phyloP scores from a whole-genome alignment of 805 yeast species.

The Brettanomyces nanus region DNA sequence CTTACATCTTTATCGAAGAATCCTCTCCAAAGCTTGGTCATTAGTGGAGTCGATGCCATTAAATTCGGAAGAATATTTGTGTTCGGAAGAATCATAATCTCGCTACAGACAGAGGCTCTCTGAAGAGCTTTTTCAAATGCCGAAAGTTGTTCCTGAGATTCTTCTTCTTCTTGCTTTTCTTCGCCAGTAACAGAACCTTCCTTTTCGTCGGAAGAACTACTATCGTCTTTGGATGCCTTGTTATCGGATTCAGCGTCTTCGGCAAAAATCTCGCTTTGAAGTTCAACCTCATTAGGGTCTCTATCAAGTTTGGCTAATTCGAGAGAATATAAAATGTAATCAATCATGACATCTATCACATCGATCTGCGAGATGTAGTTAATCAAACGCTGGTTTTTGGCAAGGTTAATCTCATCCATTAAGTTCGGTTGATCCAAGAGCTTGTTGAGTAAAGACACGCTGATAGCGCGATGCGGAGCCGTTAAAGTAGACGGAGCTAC shows the following conservation, averaged over 20 bases:
- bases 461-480: constrained; percentile 8
- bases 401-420: constrained; percentile 26
- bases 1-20: constrained; percentile 20
- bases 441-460: constrained; percentile 24
- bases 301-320: constrained; percentile 10
- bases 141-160: constrained; percentile 6
- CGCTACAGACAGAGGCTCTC: constrained; percentile 23
- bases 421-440: constrained; percentile 29
- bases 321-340: constrained; percentile 23
- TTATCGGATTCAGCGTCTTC: constrained; percentile 7
- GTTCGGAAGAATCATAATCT: constrained; percentile 20
- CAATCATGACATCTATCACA: constrained; percentile 23
- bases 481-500: constrained; percentile 1
- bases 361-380: constrained; percentile 24
- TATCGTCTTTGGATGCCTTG: constrained; percentile 1
- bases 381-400: constrained; percentile 27
- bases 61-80: constrained; percentile 15
- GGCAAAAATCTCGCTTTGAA: constrained; percentile 10
- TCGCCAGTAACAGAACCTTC: neutral
- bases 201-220: neutral
- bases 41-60: constrained; percentile 15
- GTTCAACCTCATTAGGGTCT: constrained; percentile 5
- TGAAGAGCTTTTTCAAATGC: constrained; percentile 13
- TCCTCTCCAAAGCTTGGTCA: constrained; percentile 26
- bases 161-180: constrained; percentile 2